phyloP scores from a whole-genome alignment of 179 eudicot genomes.

The Gypsophila paniculata region DNA sequence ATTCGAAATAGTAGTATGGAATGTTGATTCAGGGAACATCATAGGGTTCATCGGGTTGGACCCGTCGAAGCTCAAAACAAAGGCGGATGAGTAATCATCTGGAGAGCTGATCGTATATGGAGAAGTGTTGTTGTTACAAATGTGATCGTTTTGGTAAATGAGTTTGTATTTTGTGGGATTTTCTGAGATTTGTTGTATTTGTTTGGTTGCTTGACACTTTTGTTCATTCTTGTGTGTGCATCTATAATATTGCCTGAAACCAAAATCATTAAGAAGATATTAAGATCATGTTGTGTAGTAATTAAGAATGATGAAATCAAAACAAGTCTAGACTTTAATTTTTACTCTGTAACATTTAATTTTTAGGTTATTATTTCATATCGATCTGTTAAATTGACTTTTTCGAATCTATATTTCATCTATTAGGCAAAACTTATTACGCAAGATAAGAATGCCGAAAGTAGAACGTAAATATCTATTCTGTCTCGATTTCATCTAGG shows the following conservation, averaged over 20 bases:
- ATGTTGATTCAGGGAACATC: neutral
- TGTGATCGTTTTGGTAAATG: constrained; percentile 50
- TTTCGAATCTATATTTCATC: too few relatives aligned
- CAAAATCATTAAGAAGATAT: neutral
- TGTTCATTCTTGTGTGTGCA: constrained; percentile 63
- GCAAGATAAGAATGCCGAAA: too few relatives aligned
- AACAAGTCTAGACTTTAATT: too few relatives aligned
- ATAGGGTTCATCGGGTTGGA: constrained; percentile 5
- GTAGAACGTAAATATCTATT: too few relatives aligned
- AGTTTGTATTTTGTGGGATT: constrained; percentile 38
- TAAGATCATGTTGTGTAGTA: too few relatives aligned
- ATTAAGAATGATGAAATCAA: too few relatives aligned
- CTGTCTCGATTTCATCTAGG: too few relatives aligned
- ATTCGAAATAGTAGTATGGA: neutral
- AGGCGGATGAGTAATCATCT: neutral
- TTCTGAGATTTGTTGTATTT: constrained; percentile 46
- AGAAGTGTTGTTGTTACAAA: constrained; percentile 34
- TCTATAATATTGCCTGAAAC: constrained; percentile 57
- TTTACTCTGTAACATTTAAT: too few relatives aligned
- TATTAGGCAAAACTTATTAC: too few relatives aligned
- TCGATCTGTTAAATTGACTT: too few relatives aligned
- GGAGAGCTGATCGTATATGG: constrained; percentile 6
- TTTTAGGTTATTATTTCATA: too few relatives aligned
- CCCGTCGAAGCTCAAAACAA: constrained; percentile 34
- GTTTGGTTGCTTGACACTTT: constrained; percentile 57